Conservation (phyloP, 1,284 basidiomycete genomes). For the Cystobasidium sp. region DNA sequence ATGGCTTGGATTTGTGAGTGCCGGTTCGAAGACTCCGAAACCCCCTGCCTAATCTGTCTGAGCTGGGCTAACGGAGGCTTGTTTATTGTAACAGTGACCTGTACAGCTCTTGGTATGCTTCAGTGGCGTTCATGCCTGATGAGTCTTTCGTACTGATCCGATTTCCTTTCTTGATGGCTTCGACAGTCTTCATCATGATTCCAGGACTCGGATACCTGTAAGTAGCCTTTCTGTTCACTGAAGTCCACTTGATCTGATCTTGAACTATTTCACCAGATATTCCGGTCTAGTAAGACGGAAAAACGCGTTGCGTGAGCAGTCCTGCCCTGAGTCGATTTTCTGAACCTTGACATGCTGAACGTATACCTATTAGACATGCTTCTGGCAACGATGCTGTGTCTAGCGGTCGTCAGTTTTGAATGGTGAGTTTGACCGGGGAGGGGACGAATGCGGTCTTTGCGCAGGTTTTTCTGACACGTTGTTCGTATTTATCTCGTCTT, state of each 20-base stretch:
- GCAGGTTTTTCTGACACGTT: not conserved
- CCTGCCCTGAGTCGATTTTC: conserved; percentile 56
- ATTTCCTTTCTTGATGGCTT: not conserved
- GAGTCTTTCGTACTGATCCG: not conserved
- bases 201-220: conserved; percentile 46
- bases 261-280: conserved; percentile 59
- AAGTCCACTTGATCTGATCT: conserved; percentile 54
- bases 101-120: conserved; percentile 40
- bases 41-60: not conserved
- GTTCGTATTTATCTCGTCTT: not conserved
- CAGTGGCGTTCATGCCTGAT: not conserved
- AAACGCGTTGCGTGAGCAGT: conserved; percentile 59
- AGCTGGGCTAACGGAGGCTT: not conserved
- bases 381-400: conserved; percentile 43
- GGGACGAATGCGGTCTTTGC: no score
- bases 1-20: conserved; percentile 43
- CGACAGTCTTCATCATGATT: conserved; percentile 43
- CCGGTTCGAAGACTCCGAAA: not conserved
- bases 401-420: conserved; percentile 75
- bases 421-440: conserved; percentile 50
- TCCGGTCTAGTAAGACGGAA: conserved; percentile 78
- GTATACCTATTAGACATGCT: conserved; percentile 33
- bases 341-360: not conserved
- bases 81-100: conserved; percentile 25
- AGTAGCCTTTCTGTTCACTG: not conserved